Evolutionary conservation across 176 grass and related monocot species (phyloP).

Genomic region (Pharus latifolius): DNA sequence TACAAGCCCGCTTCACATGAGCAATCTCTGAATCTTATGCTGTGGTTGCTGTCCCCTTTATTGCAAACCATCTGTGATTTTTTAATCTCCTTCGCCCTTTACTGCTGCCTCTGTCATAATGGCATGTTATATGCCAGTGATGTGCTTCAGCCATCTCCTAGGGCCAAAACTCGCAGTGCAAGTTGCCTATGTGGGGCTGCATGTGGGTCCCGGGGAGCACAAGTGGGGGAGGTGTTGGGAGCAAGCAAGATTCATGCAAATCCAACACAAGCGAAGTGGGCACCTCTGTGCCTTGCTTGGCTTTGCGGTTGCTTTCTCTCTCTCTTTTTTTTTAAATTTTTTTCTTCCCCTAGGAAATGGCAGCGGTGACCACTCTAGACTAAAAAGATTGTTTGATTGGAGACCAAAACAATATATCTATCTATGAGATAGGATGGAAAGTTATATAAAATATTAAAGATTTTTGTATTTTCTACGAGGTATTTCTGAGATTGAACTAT

Average conservation of each 20-base stretch:
- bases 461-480: too few relatives aligned
- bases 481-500: too few relatives aligned
- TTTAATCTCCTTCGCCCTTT: conserved; percentile 2
- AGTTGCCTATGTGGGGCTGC: conserved; percentile 7
- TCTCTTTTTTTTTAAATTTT: not conserved
- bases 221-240: not conserved
- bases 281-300: not conserved
- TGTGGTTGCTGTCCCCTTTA: conserved; percentile 11
- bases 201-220: conserved; percentile 12
- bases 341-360: not conserved
- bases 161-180: not conserved
- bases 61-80: conserved; percentile 4
- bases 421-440: too few relatives aligned
- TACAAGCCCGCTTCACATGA: conserved; percentile 6
- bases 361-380: not conserved
- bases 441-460: too few relatives aligned
- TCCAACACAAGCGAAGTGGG: conserved; percentile 34
- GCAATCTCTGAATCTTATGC: not conserved
- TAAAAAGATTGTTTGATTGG: too few relatives aligned
- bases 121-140: not conserved
- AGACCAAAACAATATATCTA: too few relatives aligned
- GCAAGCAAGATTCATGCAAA: conserved; percentile 52
- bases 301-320: conserved; percentile 17
- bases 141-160: conserved; percentile 25
- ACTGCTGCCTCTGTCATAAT: not conserved